phyloP scores from a whole-genome alignment of 2,329 filamentous ascomycete species.

The Colletotrichum karsti region DNA sequence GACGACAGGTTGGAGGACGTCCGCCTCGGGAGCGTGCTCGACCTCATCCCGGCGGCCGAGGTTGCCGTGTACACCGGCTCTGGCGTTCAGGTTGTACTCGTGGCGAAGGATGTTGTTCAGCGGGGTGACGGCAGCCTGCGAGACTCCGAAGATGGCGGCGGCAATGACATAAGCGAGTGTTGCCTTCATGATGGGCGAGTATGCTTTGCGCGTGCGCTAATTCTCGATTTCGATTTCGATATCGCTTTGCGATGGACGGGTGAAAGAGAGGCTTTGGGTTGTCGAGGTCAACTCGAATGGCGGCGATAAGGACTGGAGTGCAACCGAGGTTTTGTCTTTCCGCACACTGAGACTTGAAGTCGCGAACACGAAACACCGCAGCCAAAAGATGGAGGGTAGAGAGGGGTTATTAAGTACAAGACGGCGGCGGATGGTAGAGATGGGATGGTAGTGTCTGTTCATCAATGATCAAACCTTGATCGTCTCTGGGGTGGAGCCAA shows the following conservation, averaged over 20 bases:
- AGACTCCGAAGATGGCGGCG: slow-evolving; percentile 15
- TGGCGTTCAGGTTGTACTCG: slow-evolving; percentile 27
- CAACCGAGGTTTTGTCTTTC: background rate
- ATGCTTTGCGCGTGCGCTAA: background rate
- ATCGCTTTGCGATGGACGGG: background rate
- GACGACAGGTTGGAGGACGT: slow-evolving; percentile 8
- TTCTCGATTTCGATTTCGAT: background rate
- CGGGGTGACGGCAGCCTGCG: slow-evolving; percentile 20
- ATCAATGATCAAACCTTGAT: slow-evolving; percentile 17
- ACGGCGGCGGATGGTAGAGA: background rate
- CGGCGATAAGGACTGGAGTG: background rate
- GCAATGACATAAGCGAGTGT: slow-evolving; percentile 13
- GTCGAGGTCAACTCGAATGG: slow-evolving; percentile 8
- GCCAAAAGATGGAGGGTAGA: background rate
- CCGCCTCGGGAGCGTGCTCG: background rate
- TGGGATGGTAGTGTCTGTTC: background rate
- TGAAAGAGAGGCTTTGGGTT: background rate
- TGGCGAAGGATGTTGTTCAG: slow-evolving; percentile 28
- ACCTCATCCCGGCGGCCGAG: background rate
- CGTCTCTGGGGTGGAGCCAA: slow-evolving; percentile 26
- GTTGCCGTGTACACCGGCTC: slow-evolving; percentile 19
- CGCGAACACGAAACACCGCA: background rate
- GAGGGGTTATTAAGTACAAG: background rate
- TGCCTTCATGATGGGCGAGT: slow-evolving; percentile 10
- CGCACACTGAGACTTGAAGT: background rate